Evolutionary conservation across 805 yeast species (phyloP), one percentile per base, ranked within the genome.

Genomic region (Saccharomyces mikatae): DNA sequence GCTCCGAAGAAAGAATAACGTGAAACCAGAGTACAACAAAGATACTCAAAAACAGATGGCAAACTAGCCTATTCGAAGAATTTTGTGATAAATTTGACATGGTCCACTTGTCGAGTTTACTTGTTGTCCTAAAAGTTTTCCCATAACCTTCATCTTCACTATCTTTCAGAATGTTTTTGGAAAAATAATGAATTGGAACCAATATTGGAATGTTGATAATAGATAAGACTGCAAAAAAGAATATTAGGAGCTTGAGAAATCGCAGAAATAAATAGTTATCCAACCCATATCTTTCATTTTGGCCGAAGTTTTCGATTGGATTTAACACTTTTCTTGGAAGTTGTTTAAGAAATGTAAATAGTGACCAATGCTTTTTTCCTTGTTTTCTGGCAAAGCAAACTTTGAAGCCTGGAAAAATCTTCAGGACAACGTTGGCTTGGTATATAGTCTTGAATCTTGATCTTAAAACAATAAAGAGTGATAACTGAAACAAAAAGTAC

Each of bases 251-350:
- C 50, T 73, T 67, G 48, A 89, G 62, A 60, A 79, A 88, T 50
- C 96, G 68, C 2, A 88, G 61, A 58, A 87, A 84, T 62, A 85
- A 83, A 65, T 85, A 88, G 0, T 90, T 82, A 66, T 89, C 96
- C 6, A 87, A 65, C 0, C 96, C 95, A 56, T 47, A 51, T 8
- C 26, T 53, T 17, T 56, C 51, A 17, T 73, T 67, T 36, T 4
- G 44, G 3, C 17, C 24, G 44, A 36, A 36, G 8, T 21, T 36
- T n/a, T 17, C 44, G 9, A 17, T 36, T 3, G 44, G 44, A 17
- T 36, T 17, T 17, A 36, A 13, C 22, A 36, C 6, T 9, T 24
- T 36, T 17, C 22, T 13, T 17, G 44, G 44, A 36, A 36, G 17
- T 36, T 17, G 24, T 11, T 36, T 36, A 11, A 36, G 24, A 36